phyloP scores from a whole-genome alignment of 768 basidiomycete species.

The Termitomyces sp. region DNA sequence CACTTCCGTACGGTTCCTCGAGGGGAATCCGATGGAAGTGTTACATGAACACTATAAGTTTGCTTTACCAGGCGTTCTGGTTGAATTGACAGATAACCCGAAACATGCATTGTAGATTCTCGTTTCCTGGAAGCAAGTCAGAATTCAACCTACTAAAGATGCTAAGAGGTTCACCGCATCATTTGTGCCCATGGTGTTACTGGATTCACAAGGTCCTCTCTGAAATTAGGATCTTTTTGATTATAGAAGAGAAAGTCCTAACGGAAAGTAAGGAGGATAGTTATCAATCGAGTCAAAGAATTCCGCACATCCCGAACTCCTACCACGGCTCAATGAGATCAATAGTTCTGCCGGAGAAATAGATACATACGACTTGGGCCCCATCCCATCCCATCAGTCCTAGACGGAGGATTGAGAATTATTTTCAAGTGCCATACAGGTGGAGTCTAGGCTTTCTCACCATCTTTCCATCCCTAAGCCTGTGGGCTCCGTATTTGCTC shows the following conservation, averaged over 20 bases:
- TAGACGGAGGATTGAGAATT: constrained; percentile 13
- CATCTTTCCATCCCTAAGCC: constrained; percentile 87
- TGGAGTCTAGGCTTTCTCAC: constrained; percentile 24
- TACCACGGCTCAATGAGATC: constrained; percentile 14
- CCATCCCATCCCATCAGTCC: constrained; percentile 73
- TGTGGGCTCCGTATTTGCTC: constrained; percentile 74
- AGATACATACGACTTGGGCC: constrained; percentile 70
- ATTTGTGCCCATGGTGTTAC: constrained; percentile 73
- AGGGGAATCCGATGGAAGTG: constrained; percentile 48
- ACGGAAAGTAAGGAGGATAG: constrained; percentile 8
- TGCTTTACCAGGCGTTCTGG: constrained; percentile 73
- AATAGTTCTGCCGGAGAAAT: constrained; percentile 12
- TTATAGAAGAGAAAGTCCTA: constrained; percentile 84
- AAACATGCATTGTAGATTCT: constrained; percentile 8
- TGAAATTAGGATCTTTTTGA: constrained; percentile 67
- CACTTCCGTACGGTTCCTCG: constrained; percentile 61
- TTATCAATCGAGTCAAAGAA: constrained; percentile 21
- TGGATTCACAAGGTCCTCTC: constrained; percentile 48
- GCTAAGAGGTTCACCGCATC: constrained; percentile 45
- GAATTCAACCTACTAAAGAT: neutral
- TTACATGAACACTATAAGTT: constrained; percentile 77
- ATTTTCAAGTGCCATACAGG: constrained; percentile 2
- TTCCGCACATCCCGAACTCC: constrained; percentile 47
- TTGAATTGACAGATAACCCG: constrained; percentile 29
- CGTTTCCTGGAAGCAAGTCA: constrained; percentile 8